These are phyloP conservation scores for Samsoniella hepiali DNA, from an alignment of 2,329 filamentous ascomycete genomes.

Conservation along the genomic window DNA sequence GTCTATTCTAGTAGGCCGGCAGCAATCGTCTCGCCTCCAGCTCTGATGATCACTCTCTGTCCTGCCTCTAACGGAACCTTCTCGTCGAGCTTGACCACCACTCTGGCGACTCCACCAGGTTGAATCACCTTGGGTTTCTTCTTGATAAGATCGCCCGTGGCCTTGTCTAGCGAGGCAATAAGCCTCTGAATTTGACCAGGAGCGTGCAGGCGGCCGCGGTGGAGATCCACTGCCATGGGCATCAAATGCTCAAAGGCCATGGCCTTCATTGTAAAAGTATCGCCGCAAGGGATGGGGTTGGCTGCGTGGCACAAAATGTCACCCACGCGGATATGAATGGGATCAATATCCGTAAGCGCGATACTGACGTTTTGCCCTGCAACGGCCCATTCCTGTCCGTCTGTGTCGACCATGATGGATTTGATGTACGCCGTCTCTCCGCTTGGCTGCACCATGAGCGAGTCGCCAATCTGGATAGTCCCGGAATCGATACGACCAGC, in stretches of 20 bases:
- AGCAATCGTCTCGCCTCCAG: conserved; percentile 78
- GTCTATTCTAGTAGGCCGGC: conserved; percentile 75
- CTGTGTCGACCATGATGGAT: conserved; percentile 71
- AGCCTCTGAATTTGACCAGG: conserved; percentile 71
- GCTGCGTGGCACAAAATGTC: conserved; percentile 78
- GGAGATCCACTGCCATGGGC: conserved; percentile 85
- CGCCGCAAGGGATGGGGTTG: conserved; percentile 66
- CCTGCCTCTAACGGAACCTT: conserved; percentile 78
- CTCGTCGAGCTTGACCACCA: conserved; percentile 69
- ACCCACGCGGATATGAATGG: conserved; percentile 74
- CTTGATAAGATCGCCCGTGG: conserved; percentile 69
- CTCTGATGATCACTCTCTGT: conserved; percentile 75
- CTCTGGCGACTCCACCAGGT: conserved; percentile 71
- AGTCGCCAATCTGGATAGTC: conserved; percentile 79
- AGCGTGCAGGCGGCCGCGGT: conserved; percentile 77
- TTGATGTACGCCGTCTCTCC: conserved; percentile 79
- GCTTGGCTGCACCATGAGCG: conserved; percentile 74
- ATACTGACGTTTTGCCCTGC: conserved; percentile 85
- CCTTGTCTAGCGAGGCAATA: conserved; percentile 73
- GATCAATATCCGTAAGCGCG: conserved; percentile 82
- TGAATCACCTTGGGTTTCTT: conserved; percentile 83
- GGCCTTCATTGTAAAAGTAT: conserved; percentile 75
- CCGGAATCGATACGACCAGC: conserved; percentile 84
- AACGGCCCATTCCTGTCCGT: conserved; percentile 80
- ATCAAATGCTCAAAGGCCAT: conserved; percentile 86